Base-by-base conservation (phyloP, 2,329 filamentous ascomycete genomes). In the Moelleriella libera region DNA sequence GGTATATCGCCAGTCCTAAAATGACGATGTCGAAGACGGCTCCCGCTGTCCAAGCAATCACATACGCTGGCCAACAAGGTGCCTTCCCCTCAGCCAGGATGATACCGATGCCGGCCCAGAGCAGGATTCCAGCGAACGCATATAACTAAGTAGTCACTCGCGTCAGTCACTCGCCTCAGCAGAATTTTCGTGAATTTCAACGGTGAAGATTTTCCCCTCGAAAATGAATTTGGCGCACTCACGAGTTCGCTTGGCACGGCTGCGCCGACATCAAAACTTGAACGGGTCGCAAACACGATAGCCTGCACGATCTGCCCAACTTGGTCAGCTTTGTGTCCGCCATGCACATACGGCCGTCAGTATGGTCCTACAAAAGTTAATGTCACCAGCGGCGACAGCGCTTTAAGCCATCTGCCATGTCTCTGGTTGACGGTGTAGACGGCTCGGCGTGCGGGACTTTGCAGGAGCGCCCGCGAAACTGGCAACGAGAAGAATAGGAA, bases 21-120 rank as follows among this genome's bases (percentile, higher is more conserved):
- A 48, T 32, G 39, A 47, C 29, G 6, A 31, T 39, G 7, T 51
- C 50, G 14, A 30, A 45, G n/a, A 50, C 44, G 6, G 41, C 48
- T 7, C 48, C 50, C 6, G 41, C 41, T 3, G 32, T 37, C 50
- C 50, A 51, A 4, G 48, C 48, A 5, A 45, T 30, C 4, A 51
- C 14, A 42, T 51, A 48, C 34, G 50, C 48, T 5, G 50, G 50
- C 50, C 48, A 51, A 14, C 41, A 48, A 2, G 50, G 50, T 28
- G 44, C 44, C 7, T 34, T 44, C 7, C 44, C 47, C 43, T 51
- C 50, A 28, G 47, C 30, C 5, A 51, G 48, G 28, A 46, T 43
- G 41, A 51, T 12, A 48, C 50, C 46, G 12, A 51, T 43, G 5
- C 31, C 43, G 3, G 46, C 44, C 50, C 50, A 51, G 9, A 47